Evolutionary conservation across 2,329 filamentous ascomycete species (phyloP), one percentile per base, ranked within the genome.

Genomic region (Aspergillus hiratsukae): DNA sequence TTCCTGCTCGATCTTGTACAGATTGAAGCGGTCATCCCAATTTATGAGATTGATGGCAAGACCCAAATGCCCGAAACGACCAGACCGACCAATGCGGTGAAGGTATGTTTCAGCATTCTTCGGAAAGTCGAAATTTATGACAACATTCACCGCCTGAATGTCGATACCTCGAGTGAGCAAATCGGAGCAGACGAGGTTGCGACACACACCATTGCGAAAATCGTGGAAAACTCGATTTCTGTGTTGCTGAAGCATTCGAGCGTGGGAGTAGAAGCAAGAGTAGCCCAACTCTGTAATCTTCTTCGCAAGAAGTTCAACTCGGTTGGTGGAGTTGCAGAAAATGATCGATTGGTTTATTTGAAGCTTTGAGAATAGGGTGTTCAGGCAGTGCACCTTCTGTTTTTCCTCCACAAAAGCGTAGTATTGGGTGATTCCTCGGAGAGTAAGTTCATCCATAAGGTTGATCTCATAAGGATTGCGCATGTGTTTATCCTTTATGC

Each of bases 301-400:
- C 83, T 99, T 99, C 51, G 94, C 94, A 27, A 99, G 84, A 53
- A 99, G 83, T 77, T 99, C 94, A 59, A 99, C 94, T 63, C 94
- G 90, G 75, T 97, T 97, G 53, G 94, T 99, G 43, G 94, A 99
- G 78, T 99, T 99, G 80, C 94, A 99, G 80, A 99, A 99, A 73
- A 99, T 99, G 79, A 99, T 99, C 61, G 95, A 99, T 80, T 99
- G 94, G 78, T 99, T 99, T 79, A 99, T 99, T 77, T 99, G 93
- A 17, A 99, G 86, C 77, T 97, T 96, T 66, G 92, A 97, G 81
- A 99, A 99, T 61, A 99, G 87, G 0, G 94, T 99, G 80, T 99
- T 99, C 63, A 99, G 80, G 75, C 94, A 99, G 78, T 99, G 95
- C 21, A 99, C 94, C 79, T 99, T 99, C 73, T 97, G 91, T 79